Evolutionary conservation across 805 yeast genomes (phyloP).

Genomic region (Wickerhamomyces canadensis): DNA sequence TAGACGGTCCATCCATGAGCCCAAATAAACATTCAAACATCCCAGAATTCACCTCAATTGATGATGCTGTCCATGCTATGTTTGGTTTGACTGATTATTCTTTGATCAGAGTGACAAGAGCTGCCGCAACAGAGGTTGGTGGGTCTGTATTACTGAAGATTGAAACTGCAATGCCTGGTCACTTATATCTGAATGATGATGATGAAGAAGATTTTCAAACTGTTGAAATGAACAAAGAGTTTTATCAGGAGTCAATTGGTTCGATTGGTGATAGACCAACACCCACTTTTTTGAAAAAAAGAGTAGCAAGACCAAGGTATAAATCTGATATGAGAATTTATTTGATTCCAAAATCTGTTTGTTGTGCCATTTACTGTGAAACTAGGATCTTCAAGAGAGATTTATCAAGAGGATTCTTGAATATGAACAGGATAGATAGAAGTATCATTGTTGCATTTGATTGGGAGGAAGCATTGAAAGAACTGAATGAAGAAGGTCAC

Average conservation of each 20-base stretch:
- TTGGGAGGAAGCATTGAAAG: constrained; percentile 15
- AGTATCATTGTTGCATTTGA: constrained; percentile 28
- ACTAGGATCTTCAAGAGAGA: constrained; percentile 47
- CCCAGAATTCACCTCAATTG: constrained; percentile 34
- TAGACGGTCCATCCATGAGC: constrained; percentile 29
- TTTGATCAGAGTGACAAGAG: constrained; percentile 46
- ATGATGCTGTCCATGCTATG: constrained; percentile 39
- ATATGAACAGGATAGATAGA: constrained; percentile 25
- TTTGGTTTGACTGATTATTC: constrained; percentile 39
- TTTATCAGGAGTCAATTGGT: constrained; percentile 19
- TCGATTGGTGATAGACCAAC: constrained; percentile 37
- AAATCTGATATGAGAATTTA: constrained; percentile 60
- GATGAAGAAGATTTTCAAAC: constrained; percentile 24
- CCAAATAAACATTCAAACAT: constrained; percentile 26
- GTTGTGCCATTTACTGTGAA: constrained; percentile 42
- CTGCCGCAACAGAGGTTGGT: constrained; percentile 46
- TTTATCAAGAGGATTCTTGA: constrained; percentile 42
- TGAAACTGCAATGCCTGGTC: constrained; percentile 53
- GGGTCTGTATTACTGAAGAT: constrained; percentile 48
- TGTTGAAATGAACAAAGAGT: constrained; percentile 14
- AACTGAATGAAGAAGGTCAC: constrained; percentile 14
- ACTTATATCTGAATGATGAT: constrained; percentile 44
- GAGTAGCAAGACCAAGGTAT: constrained; percentile 57
- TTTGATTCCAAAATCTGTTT: constrained; percentile 37
- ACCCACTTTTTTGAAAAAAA: constrained; percentile 47